Percentiles rank a stretch among this genome's conserved stretches.
phyloP scores from a whole-genome alignment of 2,329 filamentous ascomycete species.

The Nemania abortiva region DNA sequence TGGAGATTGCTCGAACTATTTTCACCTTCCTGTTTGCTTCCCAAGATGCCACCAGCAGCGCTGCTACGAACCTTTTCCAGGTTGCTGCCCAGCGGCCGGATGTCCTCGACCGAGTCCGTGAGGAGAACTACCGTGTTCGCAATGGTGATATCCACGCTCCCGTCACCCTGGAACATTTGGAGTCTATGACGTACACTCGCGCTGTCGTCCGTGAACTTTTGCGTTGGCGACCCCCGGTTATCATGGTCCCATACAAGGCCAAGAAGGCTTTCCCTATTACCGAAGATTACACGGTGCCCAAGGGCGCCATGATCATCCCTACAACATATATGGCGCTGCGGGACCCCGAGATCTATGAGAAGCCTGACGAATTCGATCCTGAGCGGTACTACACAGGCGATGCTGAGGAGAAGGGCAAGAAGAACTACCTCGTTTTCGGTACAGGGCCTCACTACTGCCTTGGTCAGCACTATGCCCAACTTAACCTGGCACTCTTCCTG shows the following conservation, averaged over 20 bases:
- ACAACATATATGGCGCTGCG: constrained; percentile 91
- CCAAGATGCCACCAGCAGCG: constrained; percentile 95
- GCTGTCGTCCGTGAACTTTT: constrained; percentile 92
- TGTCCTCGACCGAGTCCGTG: constrained; percentile 86
- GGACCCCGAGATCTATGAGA: constrained; percentile 90
- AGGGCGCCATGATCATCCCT: constrained; percentile 94
- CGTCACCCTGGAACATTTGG: constrained; percentile 86
- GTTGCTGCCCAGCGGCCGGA: constrained; percentile 94
- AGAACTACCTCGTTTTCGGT: constrained; percentile 98
- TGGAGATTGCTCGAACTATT: constrained; percentile 91
- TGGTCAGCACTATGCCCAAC: constrained; percentile 89
- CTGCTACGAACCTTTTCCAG: constrained; percentile 95
- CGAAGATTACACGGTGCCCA: constrained; percentile 88
- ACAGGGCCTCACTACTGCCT: constrained; percentile 97
- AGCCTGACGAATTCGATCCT: constrained; percentile 89
- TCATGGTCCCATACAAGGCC: constrained; percentile 95
- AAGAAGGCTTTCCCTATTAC: constrained; percentile 97
- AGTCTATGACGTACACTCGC: constrained; percentile 89
- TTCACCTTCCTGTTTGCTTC: constrained; percentile 98
- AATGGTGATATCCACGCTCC: constrained; percentile 78
- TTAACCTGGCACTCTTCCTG: constrained; percentile 89
- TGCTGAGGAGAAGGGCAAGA: constrained; percentile 84
- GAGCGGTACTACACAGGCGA: constrained; percentile 92
- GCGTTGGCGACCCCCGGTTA: constrained; percentile 93
- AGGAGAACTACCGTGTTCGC: constrained; percentile 85